Percentiles rank a stretch among this genome's conserved stretches.
Conservation (phyloP, 169 alveolate genomes). For the Eimeria tenella region DNA sequence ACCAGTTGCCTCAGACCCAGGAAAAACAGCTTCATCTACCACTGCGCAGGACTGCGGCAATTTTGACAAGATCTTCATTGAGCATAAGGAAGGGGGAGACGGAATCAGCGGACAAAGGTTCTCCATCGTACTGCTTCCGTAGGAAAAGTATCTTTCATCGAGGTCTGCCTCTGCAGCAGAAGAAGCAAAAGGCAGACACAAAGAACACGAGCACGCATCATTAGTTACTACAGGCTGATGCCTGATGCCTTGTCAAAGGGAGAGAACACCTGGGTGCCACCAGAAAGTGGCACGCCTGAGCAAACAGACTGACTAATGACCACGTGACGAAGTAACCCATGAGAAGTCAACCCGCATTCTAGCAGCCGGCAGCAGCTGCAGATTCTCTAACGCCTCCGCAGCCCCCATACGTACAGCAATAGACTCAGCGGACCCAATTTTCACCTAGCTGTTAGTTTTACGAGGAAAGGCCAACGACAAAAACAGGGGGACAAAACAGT, state of each 20-base stretch:
- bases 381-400: no score
- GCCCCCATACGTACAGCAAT: no score
- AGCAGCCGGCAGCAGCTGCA: no score
- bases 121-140: not conserved
- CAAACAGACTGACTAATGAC: no score
- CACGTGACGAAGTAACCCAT: no score
- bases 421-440: no score
- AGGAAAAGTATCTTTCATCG: not conserved
- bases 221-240: no score
- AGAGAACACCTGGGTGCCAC: not conserved
- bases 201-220: not conserved
- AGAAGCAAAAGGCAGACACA: not conserved
- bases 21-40: not conserved
- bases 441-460: no score
- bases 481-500: not conserved
- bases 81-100: constrained; percentile 21
- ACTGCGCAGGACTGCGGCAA: constrained; percentile 22
- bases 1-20: not conserved
- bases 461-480: no score
- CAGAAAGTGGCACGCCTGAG: no score
- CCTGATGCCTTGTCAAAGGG: not conserved
- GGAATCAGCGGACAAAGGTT: not conserved
- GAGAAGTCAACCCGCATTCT: no score
- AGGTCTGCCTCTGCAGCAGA: not conserved
- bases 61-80: not conserved